Evolutionary conservation across 176 grass and related monocot genomes (phyloP).

Genomic region (Aegilops longissima): DNA sequence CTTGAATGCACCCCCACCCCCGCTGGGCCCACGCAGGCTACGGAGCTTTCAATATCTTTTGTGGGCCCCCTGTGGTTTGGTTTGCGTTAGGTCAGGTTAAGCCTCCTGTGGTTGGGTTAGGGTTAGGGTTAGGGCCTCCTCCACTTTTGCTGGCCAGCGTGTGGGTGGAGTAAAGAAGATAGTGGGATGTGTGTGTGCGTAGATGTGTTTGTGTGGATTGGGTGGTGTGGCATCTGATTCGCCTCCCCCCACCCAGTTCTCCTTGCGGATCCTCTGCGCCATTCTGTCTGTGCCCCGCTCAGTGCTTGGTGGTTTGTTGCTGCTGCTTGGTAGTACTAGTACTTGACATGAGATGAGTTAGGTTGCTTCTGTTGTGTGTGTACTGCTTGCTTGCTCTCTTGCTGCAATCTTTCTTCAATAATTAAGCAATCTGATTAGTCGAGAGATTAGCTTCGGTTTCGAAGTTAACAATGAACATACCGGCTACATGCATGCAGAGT

Average conservation of each 20-base stretch:
- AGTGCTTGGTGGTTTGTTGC: neutral
- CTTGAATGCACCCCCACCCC: constrained; percentile 28
- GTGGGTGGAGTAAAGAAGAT: constrained; percentile 38
- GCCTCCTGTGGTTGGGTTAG: constrained; percentile 41
- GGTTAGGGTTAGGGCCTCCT: constrained; percentile 79
- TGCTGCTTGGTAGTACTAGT: neutral
- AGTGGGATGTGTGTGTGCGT: constrained; percentile 32
- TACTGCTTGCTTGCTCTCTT: neutral
- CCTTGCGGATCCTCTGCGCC: constrained; percentile 10
- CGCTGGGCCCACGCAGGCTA: neutral
- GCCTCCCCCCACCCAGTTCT: constrained; percentile 42
- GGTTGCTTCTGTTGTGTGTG: neutral
- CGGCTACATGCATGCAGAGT: neutral
- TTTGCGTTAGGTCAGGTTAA: constrained; percentile 28
- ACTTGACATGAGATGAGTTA: neutral
- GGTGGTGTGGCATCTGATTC: constrained; percentile 68
- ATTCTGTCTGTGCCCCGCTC: fast-evolving
- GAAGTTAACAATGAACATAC: too few relatives aligned
- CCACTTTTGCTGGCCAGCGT: constrained; percentile 20
- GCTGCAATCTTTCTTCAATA: neutral
- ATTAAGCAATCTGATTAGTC: neutral
- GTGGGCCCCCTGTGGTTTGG: neutral
- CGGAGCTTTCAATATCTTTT: constrained; percentile 12
- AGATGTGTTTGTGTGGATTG: constrained; percentile 36
- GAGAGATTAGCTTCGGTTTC: neutral